phyloP scores from a whole-genome alignment of 2,329 filamentous ascomycete genomes.

The Didymella pinodella region DNA sequence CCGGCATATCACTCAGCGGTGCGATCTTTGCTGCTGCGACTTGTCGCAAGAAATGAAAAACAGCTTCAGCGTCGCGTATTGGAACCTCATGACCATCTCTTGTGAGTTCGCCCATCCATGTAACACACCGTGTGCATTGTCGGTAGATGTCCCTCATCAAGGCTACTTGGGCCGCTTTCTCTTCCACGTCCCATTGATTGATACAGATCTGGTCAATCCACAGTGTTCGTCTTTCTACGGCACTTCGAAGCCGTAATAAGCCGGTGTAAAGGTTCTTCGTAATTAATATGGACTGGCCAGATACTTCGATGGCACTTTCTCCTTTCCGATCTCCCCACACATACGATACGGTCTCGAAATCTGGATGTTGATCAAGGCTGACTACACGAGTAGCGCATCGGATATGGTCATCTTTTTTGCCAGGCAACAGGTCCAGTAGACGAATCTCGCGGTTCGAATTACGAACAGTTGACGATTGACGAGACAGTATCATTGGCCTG shows the following conservation, averaged over 20 bases:
- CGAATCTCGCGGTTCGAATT: slow-evolving; percentile 20
- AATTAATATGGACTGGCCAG: slow-evolving; percentile 11
- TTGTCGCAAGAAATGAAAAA: slow-evolving; percentile 25
- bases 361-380: slow-evolving; percentile 6
- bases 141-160: slow-evolving; percentile 41
- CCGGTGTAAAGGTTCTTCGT: slow-evolving; percentile 30
- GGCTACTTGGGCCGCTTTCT: slow-evolving; percentile 35
- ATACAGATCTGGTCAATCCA: slow-evolving; percentile 46
- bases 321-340: slow-evolving; percentile 28
- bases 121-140: slow-evolving; percentile 27
- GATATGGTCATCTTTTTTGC: slow-evolving; percentile 3
- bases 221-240: slow-evolving; percentile 8
- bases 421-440: slow-evolving; percentile 22
- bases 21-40: slow-evolving; percentile 9
- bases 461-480: background rate
- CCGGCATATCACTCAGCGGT: slow-evolving; percentile 5
- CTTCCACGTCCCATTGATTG: slow-evolving; percentile 34
- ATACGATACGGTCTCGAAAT: slow-evolving; percentile 34
- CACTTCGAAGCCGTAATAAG: slow-evolving; percentile 27
- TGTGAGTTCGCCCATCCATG: slow-evolving; percentile 36
- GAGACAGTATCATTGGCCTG: background rate
- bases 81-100: slow-evolving; percentile 1
- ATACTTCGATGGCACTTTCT: slow-evolving; percentile 20
- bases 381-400: slow-evolving; percentile 16
- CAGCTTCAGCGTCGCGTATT: slow-evolving; percentile 13